These are phyloP conservation scores for Leucoagaricus sp. DNA, from an alignment of 1,284 basidiomycete genomes.

Conservation along the genomic window DNA sequence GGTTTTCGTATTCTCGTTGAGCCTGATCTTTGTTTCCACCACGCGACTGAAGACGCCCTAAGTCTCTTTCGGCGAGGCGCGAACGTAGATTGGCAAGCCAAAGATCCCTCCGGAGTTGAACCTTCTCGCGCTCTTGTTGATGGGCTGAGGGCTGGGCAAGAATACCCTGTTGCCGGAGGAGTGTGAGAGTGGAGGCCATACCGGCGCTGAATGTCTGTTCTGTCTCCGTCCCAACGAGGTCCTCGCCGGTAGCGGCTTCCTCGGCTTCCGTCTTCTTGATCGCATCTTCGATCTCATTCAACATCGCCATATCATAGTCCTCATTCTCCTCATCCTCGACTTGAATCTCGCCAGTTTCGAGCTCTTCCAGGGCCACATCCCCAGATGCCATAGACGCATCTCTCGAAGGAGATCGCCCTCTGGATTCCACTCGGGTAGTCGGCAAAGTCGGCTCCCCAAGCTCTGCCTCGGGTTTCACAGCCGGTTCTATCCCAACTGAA, in stretches of 20 bases:
- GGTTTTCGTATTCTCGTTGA: constrained; percentile 93
- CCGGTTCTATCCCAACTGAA: constrained; percentile 73
- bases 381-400: constrained; percentile 60
- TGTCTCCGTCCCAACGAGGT: constrained; percentile 59
- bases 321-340: constrained; percentile 79
- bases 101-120: constrained; percentile 84
- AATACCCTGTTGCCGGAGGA: constrained; percentile 92
- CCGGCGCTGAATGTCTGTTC: constrained; percentile 81
- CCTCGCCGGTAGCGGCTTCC: constrained; percentile 33
- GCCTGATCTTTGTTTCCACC: constrained; percentile 85
- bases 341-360: constrained; percentile 77
- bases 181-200: constrained; percentile 85
- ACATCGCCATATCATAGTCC: constrained; percentile 66
- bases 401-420: constrained; percentile 44
- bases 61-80: constrained; percentile 75
- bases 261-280: constrained; percentile 62
- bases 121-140: constrained; percentile 75
- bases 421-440: constrained; percentile 35
- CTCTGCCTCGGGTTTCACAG: constrained; percentile 61
- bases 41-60: constrained; percentile 74
- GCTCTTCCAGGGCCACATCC: constrained; percentile 69
- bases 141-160: constrained; percentile 69
- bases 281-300: constrained; percentile 70
- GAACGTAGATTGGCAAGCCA: constrained; percentile 90
- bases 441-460: constrained; percentile 39